A percentile compares a stretch with the other conserved stretches of the same genome.
phyloP scores from a whole-genome alignment of 495 filamentous ascomycete genomes.

The Apiosordaria backusii region DNA sequence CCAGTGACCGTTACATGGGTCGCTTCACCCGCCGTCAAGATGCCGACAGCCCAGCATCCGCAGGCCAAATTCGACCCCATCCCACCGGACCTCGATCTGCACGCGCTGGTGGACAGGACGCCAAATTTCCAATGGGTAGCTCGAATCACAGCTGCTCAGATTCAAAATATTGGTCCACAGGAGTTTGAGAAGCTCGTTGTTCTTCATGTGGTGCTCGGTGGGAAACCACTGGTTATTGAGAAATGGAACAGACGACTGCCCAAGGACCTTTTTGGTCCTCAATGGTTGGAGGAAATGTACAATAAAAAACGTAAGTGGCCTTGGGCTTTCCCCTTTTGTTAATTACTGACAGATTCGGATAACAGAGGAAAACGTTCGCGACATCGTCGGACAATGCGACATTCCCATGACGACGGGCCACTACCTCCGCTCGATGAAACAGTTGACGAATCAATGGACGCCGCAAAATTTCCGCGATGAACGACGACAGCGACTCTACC shows the following conservation, averaged over 20 bases:
- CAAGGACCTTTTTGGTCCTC: conserved; percentile 65
- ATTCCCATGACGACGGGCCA: conserved; percentile 79
- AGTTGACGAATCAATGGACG: conserved; percentile 71
- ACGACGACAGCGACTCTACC: conserved; percentile 76
- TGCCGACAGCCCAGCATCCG: conserved; percentile 66
- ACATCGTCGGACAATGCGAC: conserved; percentile 64
- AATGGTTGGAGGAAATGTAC: conserved; percentile 72
- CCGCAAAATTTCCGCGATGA: conserved; percentile 63
- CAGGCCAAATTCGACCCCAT: conserved; percentile 79
- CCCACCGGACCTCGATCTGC: conserved; percentile 73
- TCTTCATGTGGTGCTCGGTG: conserved; percentile 74
- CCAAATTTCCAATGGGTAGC: conserved; percentile 81
- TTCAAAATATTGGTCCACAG: conserved; percentile 65
- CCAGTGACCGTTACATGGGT: neutral
- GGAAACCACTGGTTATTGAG: conserved; percentile 83
- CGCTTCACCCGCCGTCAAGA: conserved; percentile 33
- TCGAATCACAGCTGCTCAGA: conserved; percentile 69
- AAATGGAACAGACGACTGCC: conserved; percentile 71
- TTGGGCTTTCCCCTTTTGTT: neutral
- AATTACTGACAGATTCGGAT: conserved; percentile 1
- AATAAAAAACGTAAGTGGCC: conserved; percentile 64
- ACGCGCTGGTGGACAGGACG: conserved; percentile 65
- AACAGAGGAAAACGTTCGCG: conserved; percentile 62
- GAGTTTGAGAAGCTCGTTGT: conserved; percentile 77
- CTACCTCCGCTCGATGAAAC: conserved; percentile 79